A percentile compares a stretch with the other conserved stretches of the same genome.
phyloP scores from a whole-genome alignment of 169 alveolate genomes.

The Plasmodium berghei region DNA sequence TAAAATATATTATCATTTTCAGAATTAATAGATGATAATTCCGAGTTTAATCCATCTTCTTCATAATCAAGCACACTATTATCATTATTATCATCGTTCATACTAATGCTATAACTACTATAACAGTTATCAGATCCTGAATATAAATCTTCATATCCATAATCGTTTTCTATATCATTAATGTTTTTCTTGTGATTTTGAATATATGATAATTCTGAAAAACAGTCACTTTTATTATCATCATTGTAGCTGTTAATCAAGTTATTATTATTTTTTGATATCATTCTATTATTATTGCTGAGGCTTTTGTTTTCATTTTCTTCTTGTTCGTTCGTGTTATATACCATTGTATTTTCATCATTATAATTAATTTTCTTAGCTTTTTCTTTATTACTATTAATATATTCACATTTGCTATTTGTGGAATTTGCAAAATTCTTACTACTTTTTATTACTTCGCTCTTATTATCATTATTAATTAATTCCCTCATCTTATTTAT shows the following conservation, averaged over 20 bases:
- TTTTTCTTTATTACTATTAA: background rate
- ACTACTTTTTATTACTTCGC: background rate
- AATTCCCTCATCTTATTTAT: constrained; percentile 63
- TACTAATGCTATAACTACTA: background rate
- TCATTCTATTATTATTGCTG: background rate
- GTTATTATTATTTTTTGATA: constrained; percentile 1
- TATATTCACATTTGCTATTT: background rate
- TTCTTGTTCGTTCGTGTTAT: background rate
- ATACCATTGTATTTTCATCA: background rate
- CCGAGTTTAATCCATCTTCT: constrained; percentile 34
- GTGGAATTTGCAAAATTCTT: background rate
- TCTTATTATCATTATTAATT: constrained; percentile 26
- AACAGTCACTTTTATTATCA: constrained; percentile 33
- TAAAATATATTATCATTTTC: constrained; percentile 38
- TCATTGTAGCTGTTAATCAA: background rate
- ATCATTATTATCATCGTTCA: constrained; percentile 4
- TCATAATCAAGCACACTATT: constrained; percentile 2
- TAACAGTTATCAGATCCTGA: background rate
- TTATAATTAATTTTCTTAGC: background rate
- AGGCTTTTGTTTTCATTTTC: background rate
- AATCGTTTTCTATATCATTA: background rate
- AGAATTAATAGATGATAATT: constrained; percentile 22
- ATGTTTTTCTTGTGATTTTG: constrained; percentile 18
- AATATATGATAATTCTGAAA: constrained; percentile 31
- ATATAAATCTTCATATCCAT: background rate